Evolutionary conservation across 345 rosid genomes (phyloP), one percentile per base, ranked within the genome.

Genomic region (Clarkia xantiana): DNA sequence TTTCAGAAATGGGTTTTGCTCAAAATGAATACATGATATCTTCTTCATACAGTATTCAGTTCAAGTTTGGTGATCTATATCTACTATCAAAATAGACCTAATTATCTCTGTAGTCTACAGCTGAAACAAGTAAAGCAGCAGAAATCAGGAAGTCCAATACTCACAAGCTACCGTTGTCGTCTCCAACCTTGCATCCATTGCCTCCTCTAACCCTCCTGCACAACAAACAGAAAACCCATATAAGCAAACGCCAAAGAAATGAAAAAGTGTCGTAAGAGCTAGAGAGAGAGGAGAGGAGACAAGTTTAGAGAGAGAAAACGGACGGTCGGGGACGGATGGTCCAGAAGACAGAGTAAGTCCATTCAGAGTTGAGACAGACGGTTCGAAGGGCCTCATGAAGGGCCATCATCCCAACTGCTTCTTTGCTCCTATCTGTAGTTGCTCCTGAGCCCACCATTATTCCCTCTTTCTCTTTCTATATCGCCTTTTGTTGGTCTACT

Each of bases 321-420:
- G 81, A 91, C 98, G 83, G 94, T 67, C 98, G 89, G 70, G 98
- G 98, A 74, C 98, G 98, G 62, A 91, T 91, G 65, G 98, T 86
- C 98, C 98, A 91, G 90, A 91, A 91, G 62, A 91, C 98, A 86
- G 98, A 86, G 86, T 91, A 91, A 81, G 81, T 86, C 96, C 98
- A 91, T 77, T 81, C 94, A 64, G 98, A 42, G 73, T 81, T 81
- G 65, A 86, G 82, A 70, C 98, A 91, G 82, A 86, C 94, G 76
- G 72, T 82, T 74, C 94, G 81, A 59, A 91, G 94, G 76, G 98
- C 94, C 71, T 91, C 96, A 58, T 91, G 98, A 80, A 91, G 96
- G 72, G 96, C 96, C 94, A 91, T 84, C 98, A 91, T 91, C 89
- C 94, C 98, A 51, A 86, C 90, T 54, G 96, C 98, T 73, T 91